Conservation (phyloP, 495 filamentous ascomycete genomes). For the Daldinia childiae region DNA sequence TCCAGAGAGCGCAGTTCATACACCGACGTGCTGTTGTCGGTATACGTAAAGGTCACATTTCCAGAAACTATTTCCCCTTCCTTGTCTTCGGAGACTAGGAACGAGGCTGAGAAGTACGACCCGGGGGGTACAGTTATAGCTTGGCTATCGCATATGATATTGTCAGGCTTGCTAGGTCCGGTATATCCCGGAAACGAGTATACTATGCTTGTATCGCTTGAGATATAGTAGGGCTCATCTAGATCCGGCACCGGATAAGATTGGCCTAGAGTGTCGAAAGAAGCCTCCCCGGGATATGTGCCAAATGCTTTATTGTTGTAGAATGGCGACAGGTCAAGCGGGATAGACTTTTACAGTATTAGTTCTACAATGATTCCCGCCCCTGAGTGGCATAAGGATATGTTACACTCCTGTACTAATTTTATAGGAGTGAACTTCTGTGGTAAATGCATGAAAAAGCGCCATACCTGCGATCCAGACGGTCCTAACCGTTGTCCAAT, state of each 20-base stretch:
- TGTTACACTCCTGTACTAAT: not conserved
- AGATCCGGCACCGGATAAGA: slow-evolving; percentile 57
- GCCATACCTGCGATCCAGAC: slow-evolving; percentile 23
- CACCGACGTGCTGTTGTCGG: slow-evolving; percentile 52
- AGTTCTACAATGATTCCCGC: not conserved
- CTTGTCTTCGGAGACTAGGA: slow-evolving; percentile 55
- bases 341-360: slow-evolving; percentile 35
- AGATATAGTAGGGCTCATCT: slow-evolving; percentile 49
- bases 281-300: slow-evolving; percentile 52
- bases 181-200: slow-evolving; percentile 61
- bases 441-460: not conserved
- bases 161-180: slow-evolving; percentile 50
- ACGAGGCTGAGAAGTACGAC: slow-evolving; percentile 58
- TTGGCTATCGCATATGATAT: slow-evolving; percentile 57
- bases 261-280: slow-evolving; percentile 54
- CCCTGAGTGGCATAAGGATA: not conserved
- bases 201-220: slow-evolving; percentile 54
- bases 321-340: slow-evolving; percentile 47
- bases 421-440: not conserved
- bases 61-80: slow-evolving; percentile 56
- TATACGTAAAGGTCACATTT: slow-evolving; percentile 58
- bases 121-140: slow-evolving; percentile 47
- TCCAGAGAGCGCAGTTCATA: slow-evolving; percentile 57
- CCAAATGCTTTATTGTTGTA: slow-evolving; percentile 61
- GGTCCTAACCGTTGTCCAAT: not conserved